Base-by-base conservation (phyloP, 768 basidiomycete genomes). In the Russula sp. region DNA sequence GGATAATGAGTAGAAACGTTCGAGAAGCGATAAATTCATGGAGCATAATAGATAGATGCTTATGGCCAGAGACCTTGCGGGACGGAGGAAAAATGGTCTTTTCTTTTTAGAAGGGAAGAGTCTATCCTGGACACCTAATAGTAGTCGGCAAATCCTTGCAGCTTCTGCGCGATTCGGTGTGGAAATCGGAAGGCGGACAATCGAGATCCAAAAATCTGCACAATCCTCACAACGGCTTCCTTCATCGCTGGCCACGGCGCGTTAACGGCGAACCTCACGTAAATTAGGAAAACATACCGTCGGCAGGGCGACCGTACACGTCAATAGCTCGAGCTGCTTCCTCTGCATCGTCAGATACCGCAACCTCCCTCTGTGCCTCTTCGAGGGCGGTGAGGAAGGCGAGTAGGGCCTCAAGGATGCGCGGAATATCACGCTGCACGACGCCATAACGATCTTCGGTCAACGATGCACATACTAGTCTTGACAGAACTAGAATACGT, bases 401-500 rank as follows among this genome's bases (percentile, higher is more conserved):
- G 13, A 88, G 71, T 66, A 94, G 76, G 0, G 88, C 87, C 72
- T 95, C 92, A 3, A 95, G 72, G 34, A 92, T 84, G 63, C 83
- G 85, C 0, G 91, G 88, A 20, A 92, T 89, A 70, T 94, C 93
- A 11, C 88, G 79, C 71, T 94, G 93, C 13, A 93, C 89, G 39
- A 86, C 82, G 22, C 92, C 92, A 70, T 87, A 93, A 20, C 80
- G 79, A 74, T 95, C 92, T 72, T 94, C 93, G 1, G 78, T 77
- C 14, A 94, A 75, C 4, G 92, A 94, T 0, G 86, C 83, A 62
- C 85, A 87, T 7, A 82, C 79, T 8, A 94, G 76, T 54, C 81
- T 79, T 1, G 87, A 82, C 4, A 94, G 77, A 6, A 84, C 91
- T 91, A 67, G n/a, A 14, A 51, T 5, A 53, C 31, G 63, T 16